Evolutionary conservation across 352 stramenopile species (phyloP).

Genomic region (Aphanomyces cochlioides): DNA sequence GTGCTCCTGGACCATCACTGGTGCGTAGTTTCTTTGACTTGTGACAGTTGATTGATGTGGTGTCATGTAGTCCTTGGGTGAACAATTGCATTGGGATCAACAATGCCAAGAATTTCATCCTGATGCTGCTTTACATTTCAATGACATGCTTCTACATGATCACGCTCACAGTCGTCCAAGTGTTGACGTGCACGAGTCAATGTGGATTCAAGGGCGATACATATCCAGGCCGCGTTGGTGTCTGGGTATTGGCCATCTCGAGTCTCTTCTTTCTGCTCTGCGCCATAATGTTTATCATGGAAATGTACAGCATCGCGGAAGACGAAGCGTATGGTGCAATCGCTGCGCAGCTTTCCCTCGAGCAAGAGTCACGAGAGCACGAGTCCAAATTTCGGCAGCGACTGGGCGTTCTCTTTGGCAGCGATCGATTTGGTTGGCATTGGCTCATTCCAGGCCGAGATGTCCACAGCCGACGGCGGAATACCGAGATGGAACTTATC

Average conservation of each 20-base stretch:
- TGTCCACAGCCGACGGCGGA: conserved; percentile 40
- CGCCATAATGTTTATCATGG: conserved; percentile 71
- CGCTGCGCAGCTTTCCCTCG: conserved; percentile 30
- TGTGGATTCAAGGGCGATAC: conserved; percentile 62
- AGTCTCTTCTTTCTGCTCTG: conserved; percentile 76
- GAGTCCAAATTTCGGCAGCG: conserved; percentile 55
- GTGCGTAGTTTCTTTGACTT: conserved; percentile 37
- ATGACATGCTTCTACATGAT: conserved; percentile 54
- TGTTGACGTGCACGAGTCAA: conserved; percentile 41
- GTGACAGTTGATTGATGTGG: not conserved
- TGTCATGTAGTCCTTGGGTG: conserved; percentile 63
- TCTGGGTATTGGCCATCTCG: conserved; percentile 61
- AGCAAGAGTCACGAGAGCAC: conserved; percentile 46
- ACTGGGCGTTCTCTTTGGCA: conserved; percentile 73
- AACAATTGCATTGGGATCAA: conserved; percentile 84
- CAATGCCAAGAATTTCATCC: conserved; percentile 77
- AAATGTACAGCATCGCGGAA: conserved; percentile 70
- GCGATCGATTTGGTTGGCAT: conserved; percentile 54
- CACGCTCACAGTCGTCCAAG: conserved; percentile 51
- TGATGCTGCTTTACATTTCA: conserved; percentile 74
- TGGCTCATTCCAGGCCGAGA: conserved; percentile 55
- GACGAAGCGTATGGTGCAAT: conserved; percentile 44
- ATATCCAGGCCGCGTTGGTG: conserved; percentile 57
- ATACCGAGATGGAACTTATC: conserved; percentile 59
- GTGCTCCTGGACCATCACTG: conserved; percentile 82